A percentile compares a stretch with the other conserved stretches of the same genome.
These are phyloP conservation scores for Phyllosticta citriasiana DNA, from an alignment of 2,329 filamentous ascomycete species.

Conservation along the genomic window DNA sequence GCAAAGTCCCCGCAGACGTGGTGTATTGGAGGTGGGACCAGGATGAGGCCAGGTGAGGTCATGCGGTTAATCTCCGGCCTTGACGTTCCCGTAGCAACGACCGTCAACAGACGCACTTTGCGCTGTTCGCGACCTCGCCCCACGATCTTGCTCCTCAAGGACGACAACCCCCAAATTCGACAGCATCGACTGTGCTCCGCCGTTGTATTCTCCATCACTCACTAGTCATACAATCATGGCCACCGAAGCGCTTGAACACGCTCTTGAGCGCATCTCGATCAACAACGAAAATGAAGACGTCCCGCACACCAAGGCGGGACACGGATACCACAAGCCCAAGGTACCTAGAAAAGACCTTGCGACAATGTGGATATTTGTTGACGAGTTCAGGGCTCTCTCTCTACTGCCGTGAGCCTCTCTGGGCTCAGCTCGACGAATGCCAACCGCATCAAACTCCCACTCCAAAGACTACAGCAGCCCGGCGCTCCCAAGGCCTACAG, in stretches of 20 bases:
- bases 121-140: neutral
- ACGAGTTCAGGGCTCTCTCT: conserved; percentile 34
- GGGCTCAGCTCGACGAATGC: conserved; percentile 36
- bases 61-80: conserved; percentile 4
- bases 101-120: conserved; percentile 6
- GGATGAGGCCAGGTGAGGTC: neutral
- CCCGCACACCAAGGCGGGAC: conserved; percentile 40
- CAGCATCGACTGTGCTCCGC: neutral
- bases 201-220: conserved; percentile 1
- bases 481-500: conserved; percentile 44
- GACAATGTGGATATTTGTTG: neutral
- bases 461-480: conserved; percentile 79
- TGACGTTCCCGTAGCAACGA: conserved; percentile 6
- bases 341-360: conserved; percentile 36
- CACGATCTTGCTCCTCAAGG: conserved; percentile 3
- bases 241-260: conserved; percentile 68
- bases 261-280: conserved; percentile 82
- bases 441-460: conserved; percentile 58
- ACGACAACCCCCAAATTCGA: conserved; percentile 3
- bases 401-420: conserved; percentile 37
- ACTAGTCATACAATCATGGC: conserved; percentile 43
- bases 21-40: neutral
- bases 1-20: neutral
- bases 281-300: conserved; percentile 72
- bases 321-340: conserved; percentile 62